phyloP scores from a whole-genome alignment of 1,139 yeast genomes.

The Scheffersomyces segobiensis region DNA sequence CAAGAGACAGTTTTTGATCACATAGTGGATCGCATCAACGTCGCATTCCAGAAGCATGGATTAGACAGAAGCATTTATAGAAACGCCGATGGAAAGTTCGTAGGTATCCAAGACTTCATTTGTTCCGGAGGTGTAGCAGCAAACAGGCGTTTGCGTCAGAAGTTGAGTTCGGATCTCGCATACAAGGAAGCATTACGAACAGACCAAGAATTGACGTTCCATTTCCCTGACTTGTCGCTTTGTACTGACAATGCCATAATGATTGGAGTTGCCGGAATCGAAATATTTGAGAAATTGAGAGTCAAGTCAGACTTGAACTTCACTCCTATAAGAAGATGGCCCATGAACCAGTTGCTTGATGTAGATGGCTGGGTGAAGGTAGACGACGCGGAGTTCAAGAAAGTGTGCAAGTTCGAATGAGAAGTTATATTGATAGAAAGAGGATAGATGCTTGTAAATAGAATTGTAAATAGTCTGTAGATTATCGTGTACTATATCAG shows the following conservation, averaged over 20 bases:
- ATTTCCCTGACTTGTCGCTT: constrained; percentile 68
- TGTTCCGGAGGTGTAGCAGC: constrained; percentile 96
- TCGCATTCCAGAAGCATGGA: constrained; percentile 47
- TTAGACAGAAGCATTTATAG: constrained; percentile 7
- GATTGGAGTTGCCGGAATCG: constrained; percentile 98
- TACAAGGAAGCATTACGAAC: constrained; percentile 4
- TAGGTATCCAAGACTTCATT: constrained; percentile 57
- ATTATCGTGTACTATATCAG: background rate
- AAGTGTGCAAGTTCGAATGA: constrained; percentile 1
- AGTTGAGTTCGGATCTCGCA: constrained; percentile 41
- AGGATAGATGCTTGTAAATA: background rate
- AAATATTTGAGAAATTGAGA: constrained; percentile 60
- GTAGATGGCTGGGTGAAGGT: constrained; percentile 52
- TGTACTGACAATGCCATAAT: constrained; percentile 96
- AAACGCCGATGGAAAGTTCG: constrained; percentile 34
- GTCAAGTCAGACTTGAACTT: constrained; percentile 52
- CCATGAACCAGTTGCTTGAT: constrained; percentile 49
- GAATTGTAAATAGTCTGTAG: constrained; percentile 4
- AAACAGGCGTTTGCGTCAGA: constrained; percentile 56
- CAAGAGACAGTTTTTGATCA: constrained; percentile 75
- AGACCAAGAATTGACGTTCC: constrained; percentile 28
- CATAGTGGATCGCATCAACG: constrained; percentile 60
- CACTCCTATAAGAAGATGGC: constrained; percentile 75
- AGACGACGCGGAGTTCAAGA: constrained; percentile 10
- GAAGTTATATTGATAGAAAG: background rate